Base-by-base conservation (phyloP, 306 rosid species). In the Aeschynomene evenia region DNA sequence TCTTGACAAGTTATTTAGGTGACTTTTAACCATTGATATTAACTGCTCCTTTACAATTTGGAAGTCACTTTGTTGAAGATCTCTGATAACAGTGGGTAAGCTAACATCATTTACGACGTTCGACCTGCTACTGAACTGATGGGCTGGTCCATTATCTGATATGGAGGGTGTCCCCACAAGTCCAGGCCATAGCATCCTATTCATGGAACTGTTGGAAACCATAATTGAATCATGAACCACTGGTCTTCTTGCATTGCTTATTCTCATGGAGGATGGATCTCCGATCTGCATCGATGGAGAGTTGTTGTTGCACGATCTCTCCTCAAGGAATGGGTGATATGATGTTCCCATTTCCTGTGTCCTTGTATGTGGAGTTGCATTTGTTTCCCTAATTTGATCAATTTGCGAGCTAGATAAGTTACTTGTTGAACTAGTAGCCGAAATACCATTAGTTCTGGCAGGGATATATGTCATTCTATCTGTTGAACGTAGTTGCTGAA, bases 31-130 rank as follows among this genome's bases (percentile, higher is more conserved):
- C 83, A 80, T 70, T 1, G 74, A 79, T 61, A 79, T 81, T 76
- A 95, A 53, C 71, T 85, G 91, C 68, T 87, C 96, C 82, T 77
- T 88, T n/a, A 80, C 96, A 36, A 23, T 65, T 52, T 69, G 66
- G 63, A 82, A 79, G 60, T 85, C 80, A 15, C 66, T 64, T 33
- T 78, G 90, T 50, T n/a, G n/a, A n/a, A n/a, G n/a, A n/a, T 83
- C 95, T 71, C 48, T 66, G 63, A 40, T 63, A 20, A 64, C 49
- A 52, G 71, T 75, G 57, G 80, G 22, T 48, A 74, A 22, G 68
- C 62, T 71, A 53, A 49, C 57, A 40, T 81, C 81, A 2, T 63
- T 65, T 13, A 73, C 86, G 66, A 63, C 61, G 64, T 78, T 78
- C 29, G 88, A 72, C 66, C 82, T 56, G 75, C 67, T 58, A 69